phyloP scores from a whole-genome alignment of 2,329 filamentous ascomycete genomes.

The Clarireedia hainanense region DNA sequence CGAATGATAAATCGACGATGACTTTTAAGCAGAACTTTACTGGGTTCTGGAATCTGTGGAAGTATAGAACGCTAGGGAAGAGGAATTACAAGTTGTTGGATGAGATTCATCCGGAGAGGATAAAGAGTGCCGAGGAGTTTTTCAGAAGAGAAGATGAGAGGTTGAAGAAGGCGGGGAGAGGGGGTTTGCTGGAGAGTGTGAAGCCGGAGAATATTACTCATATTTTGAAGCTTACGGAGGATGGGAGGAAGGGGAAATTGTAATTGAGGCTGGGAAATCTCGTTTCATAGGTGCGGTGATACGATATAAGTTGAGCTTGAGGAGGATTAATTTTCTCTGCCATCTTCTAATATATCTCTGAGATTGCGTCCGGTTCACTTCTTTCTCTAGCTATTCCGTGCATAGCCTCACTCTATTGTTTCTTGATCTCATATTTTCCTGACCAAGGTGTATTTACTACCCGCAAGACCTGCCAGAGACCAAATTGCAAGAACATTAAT shows the following conservation, averaged over 20 bases:
- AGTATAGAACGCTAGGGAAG: conserved; percentile 32
- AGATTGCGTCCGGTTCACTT: too few species aligned
- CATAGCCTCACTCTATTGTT: too few species aligned
- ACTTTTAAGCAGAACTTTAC: conserved; percentile 41
- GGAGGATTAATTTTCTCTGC: too few species aligned
- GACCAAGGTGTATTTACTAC: too few species aligned
- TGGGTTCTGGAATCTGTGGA: conserved; percentile 43
- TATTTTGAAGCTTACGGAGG: conserved; percentile 26
- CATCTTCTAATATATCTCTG: too few species aligned
- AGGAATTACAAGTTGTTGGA: conserved; percentile 43
- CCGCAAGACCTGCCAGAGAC: too few species aligned
- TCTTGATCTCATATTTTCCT: too few species aligned
- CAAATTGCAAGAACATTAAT: too few species aligned
- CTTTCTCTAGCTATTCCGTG: too few species aligned
- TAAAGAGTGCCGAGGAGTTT: conserved; percentile 42
- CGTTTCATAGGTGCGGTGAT: too few species aligned
- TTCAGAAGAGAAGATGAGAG: conserved; percentile 36
- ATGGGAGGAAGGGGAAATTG: conserved; percentile 20
- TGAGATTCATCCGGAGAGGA: conserved; percentile 42
- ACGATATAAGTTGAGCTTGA: too few species aligned
- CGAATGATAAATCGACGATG: conserved; percentile 31
- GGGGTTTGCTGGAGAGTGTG: conserved; percentile 30
- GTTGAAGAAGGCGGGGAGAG: conserved; percentile 22
- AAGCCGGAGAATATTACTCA: conserved; percentile 20
- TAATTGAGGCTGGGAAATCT: background rate